phyloP scores from a whole-genome alignment of 345 rosid species.

The Syzygium oleosum region DNA sequence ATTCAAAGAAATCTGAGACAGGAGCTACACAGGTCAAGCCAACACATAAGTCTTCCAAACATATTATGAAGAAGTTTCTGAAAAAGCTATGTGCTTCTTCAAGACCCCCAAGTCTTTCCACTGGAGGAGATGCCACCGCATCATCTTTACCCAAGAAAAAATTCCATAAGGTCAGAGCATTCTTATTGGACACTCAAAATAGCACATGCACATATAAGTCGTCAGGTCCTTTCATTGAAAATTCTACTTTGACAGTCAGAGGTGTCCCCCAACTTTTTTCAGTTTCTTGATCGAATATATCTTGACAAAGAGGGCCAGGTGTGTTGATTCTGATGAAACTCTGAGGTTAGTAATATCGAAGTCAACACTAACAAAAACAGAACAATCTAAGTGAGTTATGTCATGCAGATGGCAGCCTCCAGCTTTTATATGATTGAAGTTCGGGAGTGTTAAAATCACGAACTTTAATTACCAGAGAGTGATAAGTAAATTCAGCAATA shows the following conservation, averaged over 20 bases:
- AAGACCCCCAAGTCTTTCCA: slow-evolving; percentile 12
- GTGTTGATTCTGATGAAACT: not conserved
- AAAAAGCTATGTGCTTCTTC: slow-evolving; percentile 44
- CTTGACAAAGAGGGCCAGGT: not conserved
- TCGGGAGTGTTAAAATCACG: not conserved
- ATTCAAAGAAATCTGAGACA: slow-evolving; percentile 21
- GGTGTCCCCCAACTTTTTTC: not conserved
- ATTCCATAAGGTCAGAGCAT: slow-evolving; percentile 49
- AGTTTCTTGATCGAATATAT: not conserved
- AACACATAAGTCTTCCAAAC: slow-evolving; percentile 44
- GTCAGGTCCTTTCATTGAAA: not conserved
- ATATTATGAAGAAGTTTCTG: slow-evolving; percentile 55
- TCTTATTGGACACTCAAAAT: not conserved
- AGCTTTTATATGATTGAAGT: not conserved
- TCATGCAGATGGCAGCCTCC: not conserved
- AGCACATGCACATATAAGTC: not conserved
- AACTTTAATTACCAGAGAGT: not conserved
- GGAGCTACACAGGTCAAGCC: slow-evolving; percentile 34
- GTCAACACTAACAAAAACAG: not conserved
- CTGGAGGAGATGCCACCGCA: slow-evolving; percentile 14
- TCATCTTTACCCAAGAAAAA: slow-evolving; percentile 45
- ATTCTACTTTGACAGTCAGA: not conserved
- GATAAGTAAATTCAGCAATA: not conserved
- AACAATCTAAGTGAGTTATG: not conserved
- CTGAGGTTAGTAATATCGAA: not conserved